Evolutionary conservation across 257 asterid species (phyloP), one percentile per base, ranked within the genome.

Genomic region (Solanum etuberosum): DNA sequence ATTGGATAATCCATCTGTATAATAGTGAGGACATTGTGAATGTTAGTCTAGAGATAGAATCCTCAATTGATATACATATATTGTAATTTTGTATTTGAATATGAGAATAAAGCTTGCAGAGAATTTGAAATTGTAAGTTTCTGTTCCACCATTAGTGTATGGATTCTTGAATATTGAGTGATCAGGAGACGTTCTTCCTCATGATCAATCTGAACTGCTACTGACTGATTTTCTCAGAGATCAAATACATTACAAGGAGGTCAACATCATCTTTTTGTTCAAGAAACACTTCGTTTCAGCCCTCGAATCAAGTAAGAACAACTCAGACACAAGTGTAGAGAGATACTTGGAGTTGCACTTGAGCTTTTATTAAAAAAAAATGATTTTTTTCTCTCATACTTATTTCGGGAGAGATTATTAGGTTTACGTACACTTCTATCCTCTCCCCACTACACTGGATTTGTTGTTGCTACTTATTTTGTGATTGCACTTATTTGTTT

Each of bases 1-100:
- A 71, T 63, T 71, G 71, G 86, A 87, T 76, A 81, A 68, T 88
- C 86, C 87, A 76, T 72, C 83, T 82, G 90, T 86, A 84, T 70
- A 51, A 83, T 85, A 83, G 87, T 72, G 84, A 89, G 88, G 70
- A 68, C 74, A 76, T 78, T 46, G 86, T 86, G 84, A 38, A 57
- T 29, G 81, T 34, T 65, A 77, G 65, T 40, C 31, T 89, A 86
- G 89, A 46, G 63, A 46, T 81, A 81, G 85, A 85, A 42, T 68
- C 83, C 85, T 83, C 86, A 7, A 78, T 43, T 51, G 85, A n/a
- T 20, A 61, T 71, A 74, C 80, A 86, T 23, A 67, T 74, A 61
- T 12, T 84, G 76, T 71, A 86, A 46, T 71, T 51, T 88, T 86
- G 82, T 51, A 57, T 23, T 86, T 86, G 70, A 73, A 81, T 72